Evolutionary conservation across 2,329 filamentous ascomycete species (phyloP), one percentile per base, ranked within the genome.

Genomic region (Aspergillaceae sp.): DNA sequence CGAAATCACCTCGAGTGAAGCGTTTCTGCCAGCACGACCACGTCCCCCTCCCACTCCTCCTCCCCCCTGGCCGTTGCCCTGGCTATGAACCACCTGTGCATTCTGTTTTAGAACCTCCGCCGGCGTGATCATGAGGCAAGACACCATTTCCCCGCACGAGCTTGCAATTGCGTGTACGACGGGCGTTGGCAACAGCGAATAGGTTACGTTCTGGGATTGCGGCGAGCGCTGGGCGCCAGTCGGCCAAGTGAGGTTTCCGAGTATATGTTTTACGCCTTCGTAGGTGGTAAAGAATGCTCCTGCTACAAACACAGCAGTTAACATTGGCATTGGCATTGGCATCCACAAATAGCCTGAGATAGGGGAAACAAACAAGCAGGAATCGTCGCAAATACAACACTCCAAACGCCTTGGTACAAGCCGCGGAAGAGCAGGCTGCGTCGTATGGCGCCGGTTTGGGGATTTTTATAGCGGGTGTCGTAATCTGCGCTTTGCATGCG

Each of bases 81-180:
- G 11, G 47, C 40, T 58, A 26, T 72, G 72, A 1, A 92, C 73
- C 77, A 95, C 89, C 65, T 95, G 89, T 0, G 90, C 88, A 65
- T 95, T 95, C 63, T 94, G 89, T 70, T 96, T 95, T 52, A 95
- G 79, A 5, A 94, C 87, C 64, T 95, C 89, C 9, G 88, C 87
- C 0, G 89, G 90, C 0, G 89, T 91, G 33, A 95, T 78, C 50
- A 95, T 86, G 19, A 88, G 75, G 61, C 90, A 95, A 4, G 87
- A 90, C 3, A 88, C 86, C 55, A 89, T 78, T 67, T 96, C 90
- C 1, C 84, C 90, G 10, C 80, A 69, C 2, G 82, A 83, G 1
- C 87, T 94, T 8, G 88, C 84, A 3, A 78, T 67, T 4, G 85
- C 78, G 62, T 95, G 84, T 46, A 89, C 77, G 7, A 88, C 53